Conservation (phyloP, 306 rosid species). For the Dicorynia guianensis region DNA sequence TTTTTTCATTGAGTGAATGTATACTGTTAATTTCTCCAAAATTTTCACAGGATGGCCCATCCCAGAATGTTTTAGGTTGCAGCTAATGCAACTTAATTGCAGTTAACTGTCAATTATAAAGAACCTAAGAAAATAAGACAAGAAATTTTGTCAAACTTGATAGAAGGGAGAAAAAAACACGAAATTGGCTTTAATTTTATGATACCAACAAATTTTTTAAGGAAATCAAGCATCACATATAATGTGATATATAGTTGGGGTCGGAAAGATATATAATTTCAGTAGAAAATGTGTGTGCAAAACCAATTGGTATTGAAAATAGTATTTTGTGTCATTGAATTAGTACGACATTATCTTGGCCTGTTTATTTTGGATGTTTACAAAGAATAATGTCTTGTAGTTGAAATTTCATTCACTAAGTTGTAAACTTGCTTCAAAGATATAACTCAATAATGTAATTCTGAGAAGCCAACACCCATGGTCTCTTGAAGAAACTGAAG, state of each 20-base stretch:
- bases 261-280: not conserved
- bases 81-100: not conserved
- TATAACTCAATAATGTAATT: not conserved
- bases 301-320: too few species aligned
- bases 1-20: not conserved
- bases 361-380: not conserved
- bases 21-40: not conserved
- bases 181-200: not conserved
- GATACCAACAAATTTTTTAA: not conserved
- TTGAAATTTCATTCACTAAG: not conserved
- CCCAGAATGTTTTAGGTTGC: not conserved
- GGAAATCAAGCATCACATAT: not conserved
- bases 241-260: not conserved
- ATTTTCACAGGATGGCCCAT: not conserved
- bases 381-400: not conserved
- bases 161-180: not conserved
- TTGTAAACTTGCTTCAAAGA: not conserved
- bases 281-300: not conserved
- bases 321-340: not conserved
- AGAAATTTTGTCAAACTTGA: not conserved
- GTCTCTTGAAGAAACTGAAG: not conserved
- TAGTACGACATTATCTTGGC: not conserved
- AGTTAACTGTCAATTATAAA: too few species aligned
- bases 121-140: not conserved
- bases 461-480: not conserved